Base-by-base conservation (phyloP, 257 asterid species). In the Solanum chiquidenum region DNA sequence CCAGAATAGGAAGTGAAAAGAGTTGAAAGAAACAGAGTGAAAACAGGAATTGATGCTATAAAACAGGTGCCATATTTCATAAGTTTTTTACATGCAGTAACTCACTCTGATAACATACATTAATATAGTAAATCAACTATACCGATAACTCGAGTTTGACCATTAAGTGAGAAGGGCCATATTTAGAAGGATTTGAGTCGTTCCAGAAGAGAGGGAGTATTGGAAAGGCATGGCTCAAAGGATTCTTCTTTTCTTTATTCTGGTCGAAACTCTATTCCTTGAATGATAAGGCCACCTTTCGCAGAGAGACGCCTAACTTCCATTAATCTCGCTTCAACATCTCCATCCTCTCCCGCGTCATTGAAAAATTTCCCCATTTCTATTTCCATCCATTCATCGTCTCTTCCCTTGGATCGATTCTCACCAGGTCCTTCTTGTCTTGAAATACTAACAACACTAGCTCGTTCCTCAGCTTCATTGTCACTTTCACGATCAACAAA, bases 311-410 rank as follows among this genome's bases (percentile, higher is more conserved):
- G 83, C 33, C 83, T 35, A 21, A 35, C 42, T 21, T 74, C 83
- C 10, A 35, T 34, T 77, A 95, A 89, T 35, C 83, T 37, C 5
- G 83, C 52, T 91, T 92, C 96, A 38, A 93, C 91, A 74, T 92
- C 93, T 5, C 91, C 86, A 49, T 82, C 52, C 83, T 74, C 83
- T 21, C 83, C 83, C 1, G 52, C 1, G 23, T 74, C 52, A 37
- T 74, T 74, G 89, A 86, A 88, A 83, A 95, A 92, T 83, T 83
- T 92, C 1, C 96, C 97, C 87, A 94, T 80, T 27, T 90, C 91
- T 6, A 94, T 88, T 90, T 95, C 98, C 91, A 90, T 37, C 98
- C 97, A 94, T 58, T 96, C 95, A 37, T 93, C 95, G 2, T 66
- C 88, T 86, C 96, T 92, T 83, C 12, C 71, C 68, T 44, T 31